Evolutionary conservation across 768 basidiomycete species (phyloP).

Genomic region (Suillus brevipes): DNA sequence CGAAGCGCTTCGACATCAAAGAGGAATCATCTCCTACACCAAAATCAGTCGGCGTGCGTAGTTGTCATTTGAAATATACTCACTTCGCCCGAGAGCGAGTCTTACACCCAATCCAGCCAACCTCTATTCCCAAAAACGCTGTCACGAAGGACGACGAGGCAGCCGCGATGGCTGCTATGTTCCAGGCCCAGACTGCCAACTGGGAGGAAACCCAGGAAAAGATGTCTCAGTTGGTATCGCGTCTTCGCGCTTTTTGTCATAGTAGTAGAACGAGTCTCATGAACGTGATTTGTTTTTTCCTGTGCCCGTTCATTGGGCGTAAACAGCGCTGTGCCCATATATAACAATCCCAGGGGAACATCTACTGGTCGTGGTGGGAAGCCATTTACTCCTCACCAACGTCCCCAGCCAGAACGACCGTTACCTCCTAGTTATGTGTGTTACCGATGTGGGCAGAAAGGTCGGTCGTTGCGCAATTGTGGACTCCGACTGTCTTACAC

Average conservation of each 20-base stretch:
- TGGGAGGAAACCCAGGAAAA: constrained; percentile 99
- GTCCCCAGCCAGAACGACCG: constrained; percentile 68
- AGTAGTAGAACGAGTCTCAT: constrained; percentile 78
- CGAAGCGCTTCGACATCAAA: constrained; percentile 87
- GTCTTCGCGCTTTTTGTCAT: constrained; percentile 52
- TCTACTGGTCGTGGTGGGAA: constrained; percentile 64
- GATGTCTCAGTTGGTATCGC: constrained; percentile 96
- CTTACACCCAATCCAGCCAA: constrained; percentile 36
- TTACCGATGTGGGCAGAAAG: constrained; percentile 98
- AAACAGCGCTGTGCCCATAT: constrained; percentile 67
- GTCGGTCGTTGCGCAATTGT: constrained; percentile 39
- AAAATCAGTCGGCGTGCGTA: constrained; percentile 34
- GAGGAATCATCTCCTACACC: constrained; percentile 49
- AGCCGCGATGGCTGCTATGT: constrained; percentile 98
- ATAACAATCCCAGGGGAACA: constrained; percentile 65
- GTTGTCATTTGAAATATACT: constrained; percentile 25
- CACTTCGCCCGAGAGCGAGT: constrained; percentile 24
- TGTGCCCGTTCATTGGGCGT: constrained; percentile 25
- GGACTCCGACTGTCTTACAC: constrained; percentile 6
- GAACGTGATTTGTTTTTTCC: constrained; percentile 50
- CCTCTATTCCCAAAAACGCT: constrained; percentile 39
- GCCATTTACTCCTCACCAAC: constrained; percentile 42
- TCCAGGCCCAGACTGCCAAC: constrained; percentile 88
- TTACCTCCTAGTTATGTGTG: constrained; percentile 96
- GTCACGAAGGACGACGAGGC: constrained; percentile 78